Evolutionary conservation across 2,329 filamentous ascomycete genomes (phyloP), one percentile per base, ranked within the genome.

Genomic region (Penicillium freii): DNA sequence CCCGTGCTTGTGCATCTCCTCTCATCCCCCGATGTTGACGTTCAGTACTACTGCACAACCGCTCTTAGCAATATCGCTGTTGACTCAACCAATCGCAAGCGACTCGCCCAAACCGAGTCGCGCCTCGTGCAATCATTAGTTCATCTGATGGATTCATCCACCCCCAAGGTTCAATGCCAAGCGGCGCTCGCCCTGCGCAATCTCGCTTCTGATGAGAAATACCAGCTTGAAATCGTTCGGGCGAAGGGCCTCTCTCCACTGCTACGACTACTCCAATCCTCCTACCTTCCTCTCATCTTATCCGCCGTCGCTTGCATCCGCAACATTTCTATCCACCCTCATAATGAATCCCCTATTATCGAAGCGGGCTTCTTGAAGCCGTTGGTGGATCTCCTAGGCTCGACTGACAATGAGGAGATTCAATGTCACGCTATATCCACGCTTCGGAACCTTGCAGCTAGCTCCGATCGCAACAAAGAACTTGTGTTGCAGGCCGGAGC

Each of bases 31-130:
- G 94, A 99, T 71, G 92, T 97, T 65, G 94, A 99, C 72, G 94
- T 99, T 33, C 94, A 99, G 78, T 99, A 99, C 78, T 99, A 99
- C 78, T 99, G 94, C 80, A 99, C 94, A 19, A 99, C 94, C 5
- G 94, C 94, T 13, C 84, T 99, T 57, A 97, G 93, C 82, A 99
- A 99, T 75, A 99, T 99, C 67, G 94, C 94, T 7, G 94, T 99
- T 53, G 94, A 99, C 72, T 84, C 89, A 45, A 89, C 87, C 69
- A 97, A 97, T 78, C 84, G 94, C 65, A 91, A 92, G 71, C 92
- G 93, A 73, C 84, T 99, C 53, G 91, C 93, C 31, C 88, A 95
- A 70, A 92, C 90, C 9, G 94, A 99, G 73, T 87, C 90, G 23
- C 91, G 92, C 64, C 83, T 99, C 27, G 92, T 99, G 25, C 91